Evolutionary conservation across 1,139 yeast species (phyloP).

Genomic region (Martiniozyma asiatica): DNA sequence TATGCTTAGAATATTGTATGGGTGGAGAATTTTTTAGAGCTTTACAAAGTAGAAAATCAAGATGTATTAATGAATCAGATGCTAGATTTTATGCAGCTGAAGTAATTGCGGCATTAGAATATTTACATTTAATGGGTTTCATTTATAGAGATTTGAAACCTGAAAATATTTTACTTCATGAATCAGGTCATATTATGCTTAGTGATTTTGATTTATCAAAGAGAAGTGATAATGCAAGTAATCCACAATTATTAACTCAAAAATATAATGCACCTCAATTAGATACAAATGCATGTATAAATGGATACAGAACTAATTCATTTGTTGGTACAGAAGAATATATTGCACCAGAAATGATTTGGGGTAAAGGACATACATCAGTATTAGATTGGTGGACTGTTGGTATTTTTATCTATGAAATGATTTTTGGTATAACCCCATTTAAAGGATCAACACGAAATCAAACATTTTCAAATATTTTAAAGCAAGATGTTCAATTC

Average conservation of each 20-base stretch:
- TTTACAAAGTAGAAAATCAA: conserved; percentile 77
- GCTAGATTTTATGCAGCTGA: conserved; percentile 95
- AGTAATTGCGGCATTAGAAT: conserved; percentile 93
- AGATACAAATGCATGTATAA: conserved; percentile 90
- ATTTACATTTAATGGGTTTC: conserved; percentile 90
- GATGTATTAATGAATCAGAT: conserved; percentile 76
- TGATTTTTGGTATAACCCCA: conserved; percentile 93
- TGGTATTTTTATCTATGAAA: conserved; percentile 83
- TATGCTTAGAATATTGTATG: conserved; percentile 98
- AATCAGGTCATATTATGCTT: conserved; percentile 95
- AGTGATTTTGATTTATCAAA: conserved; percentile 93
- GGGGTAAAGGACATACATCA: conserved; percentile 94
- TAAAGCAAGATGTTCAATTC: conserved; percentile 74
- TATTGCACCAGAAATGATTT: conserved; percentile 93
- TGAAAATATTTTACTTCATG: conserved; percentile 84
- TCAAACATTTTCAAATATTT: conserved; percentile 75
- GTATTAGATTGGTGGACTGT: conserved; percentile 99
- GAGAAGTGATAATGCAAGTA: conserved; percentile 61
- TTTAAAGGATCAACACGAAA: conserved; percentile 86
- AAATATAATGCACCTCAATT: conserved; percentile 29
- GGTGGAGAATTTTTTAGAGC: conserved; percentile 99
- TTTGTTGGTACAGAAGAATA: conserved; percentile 98
- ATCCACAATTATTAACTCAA: conserved; percentile 28
- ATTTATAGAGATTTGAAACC: conserved; percentile 93
- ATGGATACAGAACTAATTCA: conserved; percentile 91